These are phyloP conservation scores for Cordyceps militaris DNA, from an alignment of 2,329 filamentous ascomycete genomes.

Conservation along the genomic window DNA sequence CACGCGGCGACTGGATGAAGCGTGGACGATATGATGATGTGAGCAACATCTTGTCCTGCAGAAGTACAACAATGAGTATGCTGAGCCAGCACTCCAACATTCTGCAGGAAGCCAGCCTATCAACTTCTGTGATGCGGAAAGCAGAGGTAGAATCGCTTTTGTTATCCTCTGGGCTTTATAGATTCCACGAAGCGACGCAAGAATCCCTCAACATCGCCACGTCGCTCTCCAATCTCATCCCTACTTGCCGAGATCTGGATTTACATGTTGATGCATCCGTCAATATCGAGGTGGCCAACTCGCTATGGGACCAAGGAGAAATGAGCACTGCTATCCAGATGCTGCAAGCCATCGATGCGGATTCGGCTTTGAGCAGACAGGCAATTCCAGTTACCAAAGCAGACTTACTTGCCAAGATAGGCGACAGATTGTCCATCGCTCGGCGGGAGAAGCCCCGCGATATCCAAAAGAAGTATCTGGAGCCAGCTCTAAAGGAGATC, in stretches of 20 bases:
- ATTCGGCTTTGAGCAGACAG: conserved; percentile 58
- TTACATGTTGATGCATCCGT: conserved; percentile 71
- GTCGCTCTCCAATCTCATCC: conserved; percentile 70
- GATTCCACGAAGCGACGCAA: conserved; percentile 74
- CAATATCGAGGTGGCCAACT: conserved; percentile 76
- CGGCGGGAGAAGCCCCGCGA: conserved; percentile 83
- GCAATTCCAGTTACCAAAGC: conserved; percentile 65
- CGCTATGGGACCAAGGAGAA: conserved; percentile 91
- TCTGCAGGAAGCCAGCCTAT: conserved; percentile 52
- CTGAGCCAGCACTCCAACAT: conserved; percentile 64
- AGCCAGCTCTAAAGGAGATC: conserved; percentile 76
- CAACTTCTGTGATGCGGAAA: conserved; percentile 56
- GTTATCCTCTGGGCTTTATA: conserved; percentile 65
- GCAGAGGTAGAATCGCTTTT: conserved; percentile 73
- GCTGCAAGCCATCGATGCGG: conserved; percentile 63
- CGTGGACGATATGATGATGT: conserved; percentile 74
- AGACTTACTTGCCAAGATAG: conserved; percentile 79
- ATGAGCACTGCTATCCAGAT: conserved; percentile 83
- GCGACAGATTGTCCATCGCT: conserved; percentile 81
- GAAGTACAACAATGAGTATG: conserved; percentile 75
- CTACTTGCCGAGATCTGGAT: conserved; percentile 60
- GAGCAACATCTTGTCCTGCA: conserved; percentile 70
- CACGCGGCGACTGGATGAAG: conserved; percentile 71
- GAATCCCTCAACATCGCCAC: conserved; percentile 83
- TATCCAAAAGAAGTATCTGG: conserved; percentile 80